phyloP scores from a whole-genome alignment of 331 rosid genomes.

The Phaseolus coccineus region DNA sequence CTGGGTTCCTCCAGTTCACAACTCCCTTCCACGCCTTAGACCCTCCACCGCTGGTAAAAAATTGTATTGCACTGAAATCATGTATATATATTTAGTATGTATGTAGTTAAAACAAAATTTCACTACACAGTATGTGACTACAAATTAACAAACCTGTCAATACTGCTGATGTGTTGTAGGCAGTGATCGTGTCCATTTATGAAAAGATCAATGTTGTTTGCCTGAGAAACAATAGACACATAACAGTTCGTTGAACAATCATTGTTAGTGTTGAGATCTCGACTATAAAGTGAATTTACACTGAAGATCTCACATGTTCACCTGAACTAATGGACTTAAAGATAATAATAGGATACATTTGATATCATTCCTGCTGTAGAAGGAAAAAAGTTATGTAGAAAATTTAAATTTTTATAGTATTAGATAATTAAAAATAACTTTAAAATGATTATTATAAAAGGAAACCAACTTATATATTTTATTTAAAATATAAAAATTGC shows the following conservation, averaged over 20 bases:
- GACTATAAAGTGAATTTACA: too few species aligned
- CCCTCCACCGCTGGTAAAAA: slow-evolving; percentile 56
- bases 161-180: slow-evolving; percentile 63
- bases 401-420: too few species aligned
- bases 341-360: too few species aligned
- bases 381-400: too few species aligned
- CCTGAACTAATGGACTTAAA: too few species aligned
- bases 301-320: too few species aligned
- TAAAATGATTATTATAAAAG: too few species aligned
- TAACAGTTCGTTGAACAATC: not conserved
- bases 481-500: not conserved
- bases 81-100: not conserved
- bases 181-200: slow-evolving; percentile 81
- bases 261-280: too few species aligned
- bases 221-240: slow-evolving; percentile 44
- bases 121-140: not conserved
- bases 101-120: not conserved
- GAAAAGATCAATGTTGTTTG: slow-evolving; percentile 61
- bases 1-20: slow-evolving; percentile 31
- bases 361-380: too few species aligned
- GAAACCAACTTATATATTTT: too few species aligned
- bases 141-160: slow-evolving; percentile 50
- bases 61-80: slow-evolving; percentile 58
- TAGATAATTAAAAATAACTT: too few species aligned
- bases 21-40: slow-evolving; percentile 54